Conservation (phyloP, 2,329 filamentous ascomycete species). For the Sordariomycetes sp. region DNA sequence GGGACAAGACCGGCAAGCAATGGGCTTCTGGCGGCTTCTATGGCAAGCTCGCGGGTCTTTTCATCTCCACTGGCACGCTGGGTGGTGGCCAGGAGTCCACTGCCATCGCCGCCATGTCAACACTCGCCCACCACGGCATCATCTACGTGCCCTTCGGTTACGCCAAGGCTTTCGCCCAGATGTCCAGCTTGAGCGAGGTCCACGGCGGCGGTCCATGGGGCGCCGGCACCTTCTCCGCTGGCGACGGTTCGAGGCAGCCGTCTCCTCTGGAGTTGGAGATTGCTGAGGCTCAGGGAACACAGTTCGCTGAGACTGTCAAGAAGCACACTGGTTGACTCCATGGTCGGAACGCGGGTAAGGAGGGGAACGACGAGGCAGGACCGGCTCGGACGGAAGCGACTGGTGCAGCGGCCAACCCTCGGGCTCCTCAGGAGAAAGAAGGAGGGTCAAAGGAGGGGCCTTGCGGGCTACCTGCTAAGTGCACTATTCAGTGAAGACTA, state of each 20-base stretch:
- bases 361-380: conserved; percentile 8
- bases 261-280: conserved; percentile 65
- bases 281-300: conserved; percentile 73
- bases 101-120: conserved; percentile 70
- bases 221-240: conserved; percentile 76
- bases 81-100: conserved; percentile 95
- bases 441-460: conserved; percentile 54
- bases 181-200: conserved; percentile 67
- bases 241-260: conserved; percentile 80
- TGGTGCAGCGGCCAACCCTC: conserved; percentile 9
- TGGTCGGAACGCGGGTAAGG: conserved; percentile 41
- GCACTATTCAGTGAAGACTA: no score
- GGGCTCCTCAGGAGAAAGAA: conserved; percentile 19
- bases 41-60: conserved; percentile 87
- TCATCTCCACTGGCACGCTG: conserved; percentile 74
- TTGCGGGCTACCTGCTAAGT: conserved; percentile 71
- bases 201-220: conserved; percentile 89
- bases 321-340: conserved; percentile 74
- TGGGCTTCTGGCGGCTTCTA: conserved; percentile 70
- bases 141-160: conserved; percentile 95
- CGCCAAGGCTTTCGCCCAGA: conserved; percentile 62
- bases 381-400: conserved; percentile 9
- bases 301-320: conserved; percentile 68
- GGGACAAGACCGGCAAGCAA: conserved; percentile 81
- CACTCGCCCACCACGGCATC: conserved; percentile 86